These are phyloP conservation scores for Leccinum uliginosum DNA, from an alignment of 768 basidiomycete species.

Conservation along the genomic window DNA sequence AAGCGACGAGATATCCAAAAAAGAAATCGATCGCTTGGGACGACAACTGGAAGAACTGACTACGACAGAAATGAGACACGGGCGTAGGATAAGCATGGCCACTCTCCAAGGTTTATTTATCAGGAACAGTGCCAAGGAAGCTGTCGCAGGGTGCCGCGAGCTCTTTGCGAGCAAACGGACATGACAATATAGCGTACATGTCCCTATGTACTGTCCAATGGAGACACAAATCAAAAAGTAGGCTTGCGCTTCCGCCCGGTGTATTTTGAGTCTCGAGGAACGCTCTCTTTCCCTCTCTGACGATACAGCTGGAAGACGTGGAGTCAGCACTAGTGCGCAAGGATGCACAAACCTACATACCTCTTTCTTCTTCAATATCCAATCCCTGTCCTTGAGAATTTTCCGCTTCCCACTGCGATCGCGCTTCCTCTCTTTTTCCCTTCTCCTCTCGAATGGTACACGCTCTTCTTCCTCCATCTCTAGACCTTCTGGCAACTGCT, in stretches of 20 bases:
- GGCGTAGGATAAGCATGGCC: constrained; percentile 86
- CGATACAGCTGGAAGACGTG: constrained; percentile 60
- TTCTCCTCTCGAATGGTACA: constrained; percentile 72
- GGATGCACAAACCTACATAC: constrained; percentile 41
- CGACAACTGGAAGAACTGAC: constrained; percentile 52
- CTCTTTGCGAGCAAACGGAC: constrained; percentile 32
- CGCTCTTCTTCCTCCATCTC: constrained; percentile 55
- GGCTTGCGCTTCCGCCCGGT: constrained; percentile 87
- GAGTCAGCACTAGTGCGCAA: constrained; percentile 1
- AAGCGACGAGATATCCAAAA: constrained; percentile 31
- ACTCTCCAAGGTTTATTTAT: constrained; percentile 95
- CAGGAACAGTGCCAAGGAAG: constrained; percentile 55
- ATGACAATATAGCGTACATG: constrained; percentile 19
- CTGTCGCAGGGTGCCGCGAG: constrained; percentile 46
- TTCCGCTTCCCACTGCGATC: constrained; percentile 67
- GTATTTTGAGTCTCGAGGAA: constrained; percentile 83
- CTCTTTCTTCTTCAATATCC: constrained; percentile 98
- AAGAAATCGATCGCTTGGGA: constrained; percentile 44
- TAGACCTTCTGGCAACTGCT: constrained; percentile 73
- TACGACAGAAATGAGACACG: constrained; percentile 44
- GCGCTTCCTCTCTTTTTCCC: constrained; percentile 59
- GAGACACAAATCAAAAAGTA: constrained; percentile 51
- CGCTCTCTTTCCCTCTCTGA: constrained; percentile 77
- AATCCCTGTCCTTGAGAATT: constrained; percentile 72
- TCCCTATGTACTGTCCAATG: not conserved